These are phyloP conservation scores for Prunella vulgaris DNA, from an alignment of 257 asterid genomes.

Conservation along the genomic window DNA sequence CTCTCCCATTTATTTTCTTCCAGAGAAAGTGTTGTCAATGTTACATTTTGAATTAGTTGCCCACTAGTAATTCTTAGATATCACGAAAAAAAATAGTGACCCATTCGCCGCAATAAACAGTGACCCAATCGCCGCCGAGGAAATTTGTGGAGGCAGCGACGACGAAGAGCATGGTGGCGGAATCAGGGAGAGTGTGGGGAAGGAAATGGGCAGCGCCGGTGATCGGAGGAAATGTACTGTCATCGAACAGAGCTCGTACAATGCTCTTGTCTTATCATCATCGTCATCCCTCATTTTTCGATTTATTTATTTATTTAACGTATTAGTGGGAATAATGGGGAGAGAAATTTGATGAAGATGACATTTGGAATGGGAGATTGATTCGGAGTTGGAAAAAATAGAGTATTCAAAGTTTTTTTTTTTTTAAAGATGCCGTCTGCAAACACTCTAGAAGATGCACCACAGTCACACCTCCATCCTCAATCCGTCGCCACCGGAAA, in stretches of 20 bases:
- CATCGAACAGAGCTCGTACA: constrained; percentile 45
- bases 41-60: too few relatives aligned
- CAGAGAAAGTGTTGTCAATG: too few relatives aligned
- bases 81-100: too few relatives aligned
- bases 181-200: constrained; percentile 20
- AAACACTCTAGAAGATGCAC: too few relatives aligned
- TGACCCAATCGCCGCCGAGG: constrained; percentile 49
- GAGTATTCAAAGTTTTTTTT: not conserved
- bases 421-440: not conserved
- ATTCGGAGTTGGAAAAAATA: not conserved
- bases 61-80: too few relatives aligned
- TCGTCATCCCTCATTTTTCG: constrained; percentile 25
- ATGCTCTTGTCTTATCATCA: constrained; percentile 35
- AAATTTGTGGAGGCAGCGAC: constrained; percentile 24
- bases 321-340: not conserved
- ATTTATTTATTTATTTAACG: not conserved
- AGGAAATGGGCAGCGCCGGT: constrained; percentile 35
- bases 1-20: too few relatives aligned
- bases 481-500: too few relatives aligned
- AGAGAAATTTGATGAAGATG: not conserved
- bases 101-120: constrained; percentile 50
- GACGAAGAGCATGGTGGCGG: constrained; percentile 24
- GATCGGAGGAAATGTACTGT: constrained; percentile 35
- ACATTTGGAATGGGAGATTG: not conserved
- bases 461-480: too few relatives aligned